Evolutionary conservation across 352 stramenopile species (phyloP), one percentile per base, ranked within the genome.

Genomic region (Phytophthora crassamura): DNA sequence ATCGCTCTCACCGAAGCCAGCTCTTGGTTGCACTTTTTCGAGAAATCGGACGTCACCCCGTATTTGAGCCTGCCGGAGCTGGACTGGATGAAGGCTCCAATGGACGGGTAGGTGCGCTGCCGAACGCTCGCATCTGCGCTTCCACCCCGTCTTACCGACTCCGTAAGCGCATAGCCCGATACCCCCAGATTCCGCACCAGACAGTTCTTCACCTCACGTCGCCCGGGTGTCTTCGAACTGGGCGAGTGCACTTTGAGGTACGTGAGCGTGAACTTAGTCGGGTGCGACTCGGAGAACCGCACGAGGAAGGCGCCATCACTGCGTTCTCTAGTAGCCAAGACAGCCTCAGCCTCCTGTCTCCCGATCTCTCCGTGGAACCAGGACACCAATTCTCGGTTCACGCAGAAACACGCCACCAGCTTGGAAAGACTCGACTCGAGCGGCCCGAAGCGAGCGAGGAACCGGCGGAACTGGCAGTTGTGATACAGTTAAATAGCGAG

Each of bases 261-360:
- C 49, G 84, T 85, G 18, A 94, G 69, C 30, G 78, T 90, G 61
- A 94, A 91, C 41, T 89, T 88, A 11, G 77, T 78, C 34, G 86
- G 86, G 10, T 92, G 86, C 9, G 82, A 89, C 64, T 94, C 86
- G 36, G 82, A 92, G 66, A 93, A 94, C 39, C 86, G 72, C 39
- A 94, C 68, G 38, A 92, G 70, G 65, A 94, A 94, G 28, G 86
- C 70, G 14, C 84, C 86, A 49, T 94, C 86, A 12, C 75, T 71
- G 9, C 67, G 39, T 42, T 53, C 58, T n/a, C 18, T 45, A 4
- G 54, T 38, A 2, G 75, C 54, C 5, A 91, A 58, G 25, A 82
- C 52, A 2, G 55, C 48, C 32, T 94, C 84, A 0, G 84, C 74
- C 12, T 89, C 77, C 4, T 65, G 56, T 8, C 86, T 64, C 3